phyloP scores from a whole-genome alignment of 2,329 filamentous ascomycete genomes.

The Trichoderma harzianum region DNA sequence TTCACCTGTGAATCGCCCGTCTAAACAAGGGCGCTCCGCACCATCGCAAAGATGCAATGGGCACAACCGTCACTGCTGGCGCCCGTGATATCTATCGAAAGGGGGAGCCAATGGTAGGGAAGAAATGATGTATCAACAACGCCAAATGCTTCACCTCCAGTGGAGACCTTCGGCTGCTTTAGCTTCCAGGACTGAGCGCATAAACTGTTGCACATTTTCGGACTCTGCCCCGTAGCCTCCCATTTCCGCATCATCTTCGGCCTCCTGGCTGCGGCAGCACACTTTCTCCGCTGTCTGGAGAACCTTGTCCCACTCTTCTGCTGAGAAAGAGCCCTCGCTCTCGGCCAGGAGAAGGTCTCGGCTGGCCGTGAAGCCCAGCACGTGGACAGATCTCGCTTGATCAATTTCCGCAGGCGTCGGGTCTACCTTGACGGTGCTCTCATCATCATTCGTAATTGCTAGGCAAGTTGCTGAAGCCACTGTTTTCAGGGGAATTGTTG shows the following conservation, averaged over 20 bases:
- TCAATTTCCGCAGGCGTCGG: conserved; percentile 63
- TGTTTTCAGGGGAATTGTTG: conserved; percentile 73
- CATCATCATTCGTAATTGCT: conserved; percentile 44
- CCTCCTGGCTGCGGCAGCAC: conserved; percentile 51
- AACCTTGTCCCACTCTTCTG: conserved; percentile 71
- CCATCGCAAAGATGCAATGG: not conserved
- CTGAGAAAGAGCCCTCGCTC: conserved; percentile 75
- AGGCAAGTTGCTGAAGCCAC: conserved; percentile 65
- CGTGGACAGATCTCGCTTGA: conserved; percentile 69
- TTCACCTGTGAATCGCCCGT: not conserved
- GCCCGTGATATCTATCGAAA: not conserved
- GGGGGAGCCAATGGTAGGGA: not conserved
- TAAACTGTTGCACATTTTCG: conserved; percentile 55
- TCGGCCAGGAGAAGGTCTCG: conserved; percentile 73
- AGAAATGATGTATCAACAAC: conserved; percentile 2
- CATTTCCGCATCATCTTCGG: conserved; percentile 42
- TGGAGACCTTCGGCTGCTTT: conserved; percentile 53
- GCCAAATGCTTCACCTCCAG: conserved; percentile 48
- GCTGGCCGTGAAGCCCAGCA: conserved; percentile 75
- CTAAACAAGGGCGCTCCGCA: not conserved
- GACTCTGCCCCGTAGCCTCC: conserved; percentile 42
- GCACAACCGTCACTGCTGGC: not conserved
- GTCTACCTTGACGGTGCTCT: conserved; percentile 45
- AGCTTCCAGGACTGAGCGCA: conserved; percentile 57
- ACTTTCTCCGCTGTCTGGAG: conserved; percentile 61